Evolutionary conservation across 2,329 filamentous ascomycete species (phyloP).

Genomic region (Chaetomium sp.): DNA sequence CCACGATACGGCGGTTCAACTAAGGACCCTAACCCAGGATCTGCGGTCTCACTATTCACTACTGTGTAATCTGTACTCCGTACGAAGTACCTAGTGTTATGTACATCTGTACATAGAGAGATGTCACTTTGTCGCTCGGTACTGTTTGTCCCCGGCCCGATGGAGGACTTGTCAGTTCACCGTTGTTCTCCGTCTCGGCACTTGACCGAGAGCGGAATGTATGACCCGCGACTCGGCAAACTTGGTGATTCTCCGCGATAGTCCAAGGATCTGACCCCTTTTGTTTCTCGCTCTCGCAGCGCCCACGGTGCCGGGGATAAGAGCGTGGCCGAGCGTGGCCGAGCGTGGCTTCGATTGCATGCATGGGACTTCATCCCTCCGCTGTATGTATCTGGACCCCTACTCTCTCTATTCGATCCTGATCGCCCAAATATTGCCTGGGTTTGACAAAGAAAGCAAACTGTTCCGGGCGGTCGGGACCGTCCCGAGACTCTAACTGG

Average conservation of each 20-base stretch:
- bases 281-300: background rate
- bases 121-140: background rate
- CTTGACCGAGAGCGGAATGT: background rate
- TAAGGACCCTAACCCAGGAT: background rate
- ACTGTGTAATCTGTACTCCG: no score
- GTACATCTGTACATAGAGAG: no score
- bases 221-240: background rate
- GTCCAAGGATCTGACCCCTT: background rate
- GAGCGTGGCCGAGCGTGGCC: background rate
- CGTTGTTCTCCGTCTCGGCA: background rate
- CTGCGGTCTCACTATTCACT: no score
- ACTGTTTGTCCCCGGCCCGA: no score
- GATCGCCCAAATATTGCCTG: background rate
- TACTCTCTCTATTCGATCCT: constrained; percentile 1
- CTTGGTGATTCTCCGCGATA: background rate
- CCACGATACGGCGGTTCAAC: background rate
- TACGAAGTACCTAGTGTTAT: no score
- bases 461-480: background rate
- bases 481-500: background rate
- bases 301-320: background rate
- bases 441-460: background rate
- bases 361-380: background rate
- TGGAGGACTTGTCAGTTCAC: no score
- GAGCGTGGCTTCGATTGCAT: background rate
- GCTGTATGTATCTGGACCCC: background rate